phyloP scores from a whole-genome alignment of 495 filamentous ascomycete genomes.

The Bryoglossum gracile region DNA sequence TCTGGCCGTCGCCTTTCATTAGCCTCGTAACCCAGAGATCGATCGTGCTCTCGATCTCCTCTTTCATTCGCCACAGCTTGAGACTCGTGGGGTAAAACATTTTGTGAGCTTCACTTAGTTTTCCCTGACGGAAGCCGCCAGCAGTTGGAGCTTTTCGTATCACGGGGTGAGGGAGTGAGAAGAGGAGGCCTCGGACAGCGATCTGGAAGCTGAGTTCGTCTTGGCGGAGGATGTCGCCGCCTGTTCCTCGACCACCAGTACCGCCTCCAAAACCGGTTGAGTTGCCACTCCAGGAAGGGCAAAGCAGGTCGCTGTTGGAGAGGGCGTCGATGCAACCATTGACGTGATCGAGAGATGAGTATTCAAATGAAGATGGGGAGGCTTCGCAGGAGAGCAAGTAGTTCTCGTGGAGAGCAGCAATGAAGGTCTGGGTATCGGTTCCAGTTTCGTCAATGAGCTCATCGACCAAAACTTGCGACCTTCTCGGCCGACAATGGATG shows the following conservation, averaged over 20 bases:
- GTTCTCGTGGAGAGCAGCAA: constrained; percentile 92
- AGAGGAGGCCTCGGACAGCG: constrained; percentile 73
- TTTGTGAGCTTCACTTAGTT: constrained; percentile 55
- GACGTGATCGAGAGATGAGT: constrained; percentile 56
- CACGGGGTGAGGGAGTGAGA: constrained; percentile 78
- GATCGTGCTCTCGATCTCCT: constrained; percentile 67
- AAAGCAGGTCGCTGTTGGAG: constrained; percentile 80
- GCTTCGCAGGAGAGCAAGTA: constrained; percentile 76
- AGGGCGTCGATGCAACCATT: constrained; percentile 72
- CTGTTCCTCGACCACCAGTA: constrained; percentile 41
- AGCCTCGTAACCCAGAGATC: constrained; percentile 57
- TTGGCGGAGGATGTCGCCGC: constrained; percentile 70
- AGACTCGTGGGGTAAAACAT: constrained; percentile 84
- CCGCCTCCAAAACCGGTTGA: constrained; percentile 36
- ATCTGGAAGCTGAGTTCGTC: constrained; percentile 90
- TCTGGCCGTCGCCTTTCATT: constrained; percentile 39
- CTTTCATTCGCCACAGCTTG: constrained; percentile 66
- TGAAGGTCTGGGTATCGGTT: constrained; percentile 80
- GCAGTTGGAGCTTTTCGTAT: constrained; percentile 48
- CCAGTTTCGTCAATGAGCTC: constrained; percentile 80
- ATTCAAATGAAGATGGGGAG: constrained; percentile 34
- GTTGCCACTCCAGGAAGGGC: constrained; percentile 49
- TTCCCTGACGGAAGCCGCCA: constrained; percentile 27
- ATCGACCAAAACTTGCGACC: constrained; percentile 64
- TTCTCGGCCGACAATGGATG: constrained; percentile 53